phyloP scores from a whole-genome alignment of 768 basidiomycete species.

The Suillus variegatus region DNA sequence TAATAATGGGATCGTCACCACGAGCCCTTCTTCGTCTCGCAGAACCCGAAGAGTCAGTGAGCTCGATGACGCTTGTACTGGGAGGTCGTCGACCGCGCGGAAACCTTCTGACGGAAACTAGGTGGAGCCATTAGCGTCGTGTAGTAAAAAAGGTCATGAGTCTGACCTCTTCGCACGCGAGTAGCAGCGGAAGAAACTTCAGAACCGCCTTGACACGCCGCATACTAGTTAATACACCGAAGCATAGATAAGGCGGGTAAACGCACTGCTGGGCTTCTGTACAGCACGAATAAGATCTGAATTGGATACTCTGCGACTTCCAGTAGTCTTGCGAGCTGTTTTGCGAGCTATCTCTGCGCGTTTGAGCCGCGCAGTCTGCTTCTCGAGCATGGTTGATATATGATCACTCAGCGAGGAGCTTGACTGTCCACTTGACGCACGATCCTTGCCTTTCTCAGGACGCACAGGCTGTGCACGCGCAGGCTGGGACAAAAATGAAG shows the following conservation, averaged over 20 bases:
- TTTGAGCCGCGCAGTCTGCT: conserved; percentile 19
- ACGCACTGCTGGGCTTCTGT: conserved; percentile 17
- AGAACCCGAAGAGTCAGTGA: conserved; percentile 25
- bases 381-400: not conserved
- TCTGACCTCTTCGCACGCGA: conserved; percentile 19
- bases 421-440: not conserved
- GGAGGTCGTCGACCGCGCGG: conserved; percentile 18
- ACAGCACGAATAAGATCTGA: conserved; percentile 16
- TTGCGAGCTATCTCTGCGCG: conserved; percentile 7
- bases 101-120: conserved; percentile 6
- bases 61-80: conserved; percentile 16
- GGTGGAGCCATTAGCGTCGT: conserved; percentile 19
- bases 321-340: conserved; percentile 1
- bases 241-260: not conserved
- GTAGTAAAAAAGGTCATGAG: conserved; percentile 7
- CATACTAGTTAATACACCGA: conserved; percentile 1
- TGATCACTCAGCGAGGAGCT: conserved; percentile 1
- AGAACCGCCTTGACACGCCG: not conserved
- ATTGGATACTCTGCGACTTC: conserved; percentile 15
- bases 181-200: conserved; percentile 20
- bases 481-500: not conserved
- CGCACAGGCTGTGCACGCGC: not conserved
- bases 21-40: not conserved
- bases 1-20: conserved; percentile 23
- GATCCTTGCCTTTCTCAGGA: conserved; percentile 1